Evolutionary conservation across 2,329 filamentous ascomycete species (phyloP).

Genomic region (Cadophora malorum): DNA sequence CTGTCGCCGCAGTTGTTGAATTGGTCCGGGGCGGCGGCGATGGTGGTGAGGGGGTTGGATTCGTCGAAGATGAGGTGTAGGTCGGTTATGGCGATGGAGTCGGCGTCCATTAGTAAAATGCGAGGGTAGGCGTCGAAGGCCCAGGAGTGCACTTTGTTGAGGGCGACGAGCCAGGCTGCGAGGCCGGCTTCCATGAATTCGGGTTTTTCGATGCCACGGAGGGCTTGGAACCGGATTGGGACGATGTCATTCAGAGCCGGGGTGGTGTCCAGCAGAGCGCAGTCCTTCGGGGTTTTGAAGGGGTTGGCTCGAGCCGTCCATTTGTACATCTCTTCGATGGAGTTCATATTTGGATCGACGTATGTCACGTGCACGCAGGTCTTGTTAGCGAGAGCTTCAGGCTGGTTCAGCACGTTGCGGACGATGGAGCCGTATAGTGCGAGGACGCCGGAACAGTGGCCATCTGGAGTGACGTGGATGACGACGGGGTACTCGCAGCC

Average conservation of each 20-base stretch:
- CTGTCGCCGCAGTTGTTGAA: slow-evolving; percentile 24
- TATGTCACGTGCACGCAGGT: slow-evolving; percentile 27
- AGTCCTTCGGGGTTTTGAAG: slow-evolving; percentile 17
- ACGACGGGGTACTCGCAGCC: slow-evolving; percentile 24
- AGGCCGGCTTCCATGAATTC: slow-evolving; percentile 22
- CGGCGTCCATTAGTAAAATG: slow-evolving; percentile 26
- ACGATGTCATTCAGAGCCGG: slow-evolving; percentile 20
- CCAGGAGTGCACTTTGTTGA: slow-evolving; percentile 29
- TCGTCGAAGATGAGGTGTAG: slow-evolving; percentile 25
- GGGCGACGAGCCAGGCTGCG: slow-evolving; percentile 20
- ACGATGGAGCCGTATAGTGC: slow-evolving; percentile 26
- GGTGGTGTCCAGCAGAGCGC: slow-evolving; percentile 6
- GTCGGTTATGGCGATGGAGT: slow-evolving; percentile 23
- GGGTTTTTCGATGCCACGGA: slow-evolving; percentile 20
- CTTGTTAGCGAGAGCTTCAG: slow-evolving; percentile 14
- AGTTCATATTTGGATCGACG: slow-evolving; percentile 15
- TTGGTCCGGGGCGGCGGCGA: slow-evolving; percentile 20
- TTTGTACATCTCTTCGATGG: slow-evolving; percentile 28
- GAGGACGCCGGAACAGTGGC: slow-evolving; percentile 22
- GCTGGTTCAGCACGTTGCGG: slow-evolving; percentile 24
- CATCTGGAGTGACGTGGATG: slow-evolving; percentile 28
- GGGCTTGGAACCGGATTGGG: slow-evolving; percentile 23
- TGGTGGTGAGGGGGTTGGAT: neutral
- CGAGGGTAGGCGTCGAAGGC: slow-evolving; percentile 26
- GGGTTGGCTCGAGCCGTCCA: slow-evolving; percentile 23